Evolutionary conservation across 2,329 filamentous ascomycete genomes (phyloP).

Genomic region (Claviceps lovelessii): DNA sequence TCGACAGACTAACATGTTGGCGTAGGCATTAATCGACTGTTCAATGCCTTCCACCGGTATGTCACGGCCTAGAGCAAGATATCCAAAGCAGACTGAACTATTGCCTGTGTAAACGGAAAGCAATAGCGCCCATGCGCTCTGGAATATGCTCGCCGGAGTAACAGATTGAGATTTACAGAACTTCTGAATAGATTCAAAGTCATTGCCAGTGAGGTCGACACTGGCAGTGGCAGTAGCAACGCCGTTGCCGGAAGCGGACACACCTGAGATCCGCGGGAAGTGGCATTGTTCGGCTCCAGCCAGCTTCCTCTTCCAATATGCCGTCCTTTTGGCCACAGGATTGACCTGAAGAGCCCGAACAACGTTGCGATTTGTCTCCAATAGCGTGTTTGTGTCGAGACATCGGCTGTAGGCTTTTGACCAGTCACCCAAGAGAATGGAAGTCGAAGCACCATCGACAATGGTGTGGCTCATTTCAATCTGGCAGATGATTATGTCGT

Average conservation of each 20-base stretch:
- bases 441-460: slow-evolving; percentile 19
- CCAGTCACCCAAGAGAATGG: slow-evolving; percentile 4
- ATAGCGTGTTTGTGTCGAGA: not conserved
- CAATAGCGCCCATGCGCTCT: slow-evolving; percentile 8
- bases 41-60: slow-evolving; percentile 1
- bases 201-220: not conserved
- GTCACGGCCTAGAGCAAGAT: slow-evolving; percentile 1
- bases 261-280: slow-evolving; percentile 3
- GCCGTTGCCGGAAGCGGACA: not conserved
- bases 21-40: slow-evolving; percentile 3
- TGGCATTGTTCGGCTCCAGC: slow-evolving; percentile 6
- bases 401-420: slow-evolving; percentile 1
- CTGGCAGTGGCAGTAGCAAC: not conserved
- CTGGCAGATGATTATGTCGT: slow-evolving; percentile 10
- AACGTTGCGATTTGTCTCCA: slow-evolving; percentile 3
- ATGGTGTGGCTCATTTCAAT: slow-evolving; percentile 23
- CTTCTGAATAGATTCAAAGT: not conserved
- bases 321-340: slow-evolving; percentile 1
- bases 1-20: slow-evolving; percentile 2
- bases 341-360: slow-evolving; percentile 1
- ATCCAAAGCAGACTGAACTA: slow-evolving; percentile 2
- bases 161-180: slow-evolving; percentile 25
- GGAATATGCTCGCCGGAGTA: slow-evolving; percentile 2
- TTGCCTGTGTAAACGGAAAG: slow-evolving; percentile 1
- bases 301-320: slow-evolving; percentile 7